Evolutionary conservation across 768 basidiomycete species (phyloP).

Genomic region (Coprinopsis sp.): DNA sequence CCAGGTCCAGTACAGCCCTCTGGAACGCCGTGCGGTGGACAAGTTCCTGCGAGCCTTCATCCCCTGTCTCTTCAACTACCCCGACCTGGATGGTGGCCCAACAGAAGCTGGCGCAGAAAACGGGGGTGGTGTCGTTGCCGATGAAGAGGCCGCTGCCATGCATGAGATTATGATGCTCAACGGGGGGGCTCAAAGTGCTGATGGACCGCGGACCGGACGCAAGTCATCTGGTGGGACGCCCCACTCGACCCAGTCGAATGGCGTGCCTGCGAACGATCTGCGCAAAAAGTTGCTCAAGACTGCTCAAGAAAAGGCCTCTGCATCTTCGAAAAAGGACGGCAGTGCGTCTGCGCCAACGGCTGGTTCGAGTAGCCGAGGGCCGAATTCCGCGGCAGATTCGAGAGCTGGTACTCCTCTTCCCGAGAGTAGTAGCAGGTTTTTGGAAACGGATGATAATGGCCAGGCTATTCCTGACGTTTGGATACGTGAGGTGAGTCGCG

Average conservation of each 20-base stretch:
- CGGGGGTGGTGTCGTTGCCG: constrained; percentile 21
- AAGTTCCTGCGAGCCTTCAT: constrained; percentile 81
- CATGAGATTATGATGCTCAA: constrained; percentile 13
- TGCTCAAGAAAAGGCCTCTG: constrained; percentile 51
- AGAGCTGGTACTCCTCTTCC: constrained; percentile 36
- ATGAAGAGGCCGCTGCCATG: constrained; percentile 31
- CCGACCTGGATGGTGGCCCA: constrained; percentile 61
- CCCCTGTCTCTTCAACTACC: constrained; percentile 73
- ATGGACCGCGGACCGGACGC: constrained; percentile 39
- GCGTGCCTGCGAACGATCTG: constrained; percentile 60
- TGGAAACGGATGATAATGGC: constrained; percentile 25
- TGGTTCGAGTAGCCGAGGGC: constrained; percentile 15
- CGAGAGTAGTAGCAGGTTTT: constrained; percentile 27
- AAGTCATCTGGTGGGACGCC: constrained; percentile 38
- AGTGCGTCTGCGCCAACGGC: constrained; percentile 2
- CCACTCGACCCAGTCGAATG: constrained; percentile 36
- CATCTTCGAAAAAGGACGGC: constrained; percentile 23
- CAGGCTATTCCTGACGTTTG: constrained; percentile 46
- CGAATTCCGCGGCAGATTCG: constrained; percentile 34
- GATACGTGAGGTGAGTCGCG: constrained; percentile 53
- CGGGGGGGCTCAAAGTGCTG: constrained; percentile 25
- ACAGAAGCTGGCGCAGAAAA: constrained; percentile 53
- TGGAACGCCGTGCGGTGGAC: constrained; percentile 82
- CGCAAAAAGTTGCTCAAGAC: constrained; percentile 79
- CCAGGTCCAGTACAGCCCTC: constrained; percentile 63